Percentiles rank a stretch among this genome's conserved stretches.
These are phyloP conservation scores for Arthrinium puccinioides DNA, from an alignment of 2,329 filamentous ascomycete genomes.

Conservation along the genomic window DNA sequence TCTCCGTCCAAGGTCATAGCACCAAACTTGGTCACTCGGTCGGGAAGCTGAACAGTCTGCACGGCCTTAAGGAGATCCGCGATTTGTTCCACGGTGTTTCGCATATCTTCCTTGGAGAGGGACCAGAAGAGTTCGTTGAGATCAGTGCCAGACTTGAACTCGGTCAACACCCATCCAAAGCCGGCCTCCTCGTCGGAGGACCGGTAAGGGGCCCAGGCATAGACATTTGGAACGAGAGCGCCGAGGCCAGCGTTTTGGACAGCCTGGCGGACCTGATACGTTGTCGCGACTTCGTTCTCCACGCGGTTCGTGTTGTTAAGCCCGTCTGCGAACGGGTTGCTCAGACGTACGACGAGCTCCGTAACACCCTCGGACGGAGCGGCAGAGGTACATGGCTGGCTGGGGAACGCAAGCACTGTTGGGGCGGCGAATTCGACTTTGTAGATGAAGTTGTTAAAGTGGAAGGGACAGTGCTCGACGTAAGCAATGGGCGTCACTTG, in stretches of 20 bases:
- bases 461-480: constrained; percentile 10
- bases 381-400: constrained; percentile 7
- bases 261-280: constrained; percentile 11
- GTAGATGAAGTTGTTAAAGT: constrained; percentile 19
- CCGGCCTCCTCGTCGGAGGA: constrained; percentile 1
- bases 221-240: constrained; percentile 14
- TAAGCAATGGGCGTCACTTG: constrained; percentile 12
- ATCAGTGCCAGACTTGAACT: constrained; percentile 15
- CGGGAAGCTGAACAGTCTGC: constrained; percentile 10
- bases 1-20: constrained; percentile 13
- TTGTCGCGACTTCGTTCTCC: constrained; percentile 18
- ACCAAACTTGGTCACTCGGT: constrained; percentile 9
- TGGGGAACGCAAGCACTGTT: constrained; percentile 7
- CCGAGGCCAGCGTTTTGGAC: constrained; percentile 5
- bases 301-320: constrained; percentile 18
- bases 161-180: constrained; percentile 16
- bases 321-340: constrained; percentile 13
- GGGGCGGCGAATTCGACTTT: constrained; percentile 12
- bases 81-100: constrained; percentile 12
- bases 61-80: constrained; percentile 12
- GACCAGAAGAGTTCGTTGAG: constrained; percentile 11
- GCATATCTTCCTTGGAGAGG: constrained; percentile 5
- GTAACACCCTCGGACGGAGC: constrained; percentile 8
- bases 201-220: constrained; percentile 7
- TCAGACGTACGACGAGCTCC: constrained; percentile 13